These are phyloP conservation scores for Solanum pinnatisectum DNA, from an alignment of 257 asterid genomes.

Conservation along the genomic window DNA sequence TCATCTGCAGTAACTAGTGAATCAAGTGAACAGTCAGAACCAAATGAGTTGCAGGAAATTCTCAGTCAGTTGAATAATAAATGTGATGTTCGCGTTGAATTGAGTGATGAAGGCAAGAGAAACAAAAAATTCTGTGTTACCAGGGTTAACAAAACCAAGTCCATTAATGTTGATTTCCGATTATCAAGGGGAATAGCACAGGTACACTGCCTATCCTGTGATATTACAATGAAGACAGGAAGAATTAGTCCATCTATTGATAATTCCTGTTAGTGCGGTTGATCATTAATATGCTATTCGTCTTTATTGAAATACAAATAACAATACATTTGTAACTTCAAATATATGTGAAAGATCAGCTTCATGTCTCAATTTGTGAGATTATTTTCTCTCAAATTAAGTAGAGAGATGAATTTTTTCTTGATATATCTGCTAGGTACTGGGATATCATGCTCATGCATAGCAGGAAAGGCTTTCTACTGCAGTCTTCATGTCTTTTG, in stretches of 20 bases:
- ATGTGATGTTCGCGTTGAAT: slow-evolving; percentile 41
- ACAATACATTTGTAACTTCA: not conserved
- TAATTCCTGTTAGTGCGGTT: not conserved
- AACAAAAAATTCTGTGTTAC: slow-evolving; percentile 60
- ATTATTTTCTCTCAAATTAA: not conserved
- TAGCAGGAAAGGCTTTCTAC: not conserved
- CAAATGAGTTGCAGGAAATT: slow-evolving; percentile 40
- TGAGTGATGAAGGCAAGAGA: slow-evolving; percentile 47
- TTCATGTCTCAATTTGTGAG: not conserved
- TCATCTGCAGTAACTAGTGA: slow-evolving; percentile 18
- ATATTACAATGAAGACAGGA: not conserved
- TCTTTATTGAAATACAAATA: not conserved
- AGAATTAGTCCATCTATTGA: not conserved
- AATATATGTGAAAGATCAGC: not conserved
- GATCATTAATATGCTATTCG: not conserved
- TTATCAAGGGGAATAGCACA: slow-evolving; percentile 94
- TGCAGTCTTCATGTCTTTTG: not conserved
- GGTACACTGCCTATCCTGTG: slow-evolving; percentile 36
- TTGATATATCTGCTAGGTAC: not conserved
- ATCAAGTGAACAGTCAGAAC: slow-evolving; percentile 20
- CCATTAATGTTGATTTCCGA: slow-evolving; percentile 91
- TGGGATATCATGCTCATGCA: not conserved
- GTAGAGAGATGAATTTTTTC: not conserved
- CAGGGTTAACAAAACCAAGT: slow-evolving; percentile 67
- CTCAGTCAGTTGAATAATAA: slow-evolving; percentile 38